Evolutionary conservation across 1,139 yeast genomes (phyloP).

Genomic region (Hyphopichia burtonii): DNA sequence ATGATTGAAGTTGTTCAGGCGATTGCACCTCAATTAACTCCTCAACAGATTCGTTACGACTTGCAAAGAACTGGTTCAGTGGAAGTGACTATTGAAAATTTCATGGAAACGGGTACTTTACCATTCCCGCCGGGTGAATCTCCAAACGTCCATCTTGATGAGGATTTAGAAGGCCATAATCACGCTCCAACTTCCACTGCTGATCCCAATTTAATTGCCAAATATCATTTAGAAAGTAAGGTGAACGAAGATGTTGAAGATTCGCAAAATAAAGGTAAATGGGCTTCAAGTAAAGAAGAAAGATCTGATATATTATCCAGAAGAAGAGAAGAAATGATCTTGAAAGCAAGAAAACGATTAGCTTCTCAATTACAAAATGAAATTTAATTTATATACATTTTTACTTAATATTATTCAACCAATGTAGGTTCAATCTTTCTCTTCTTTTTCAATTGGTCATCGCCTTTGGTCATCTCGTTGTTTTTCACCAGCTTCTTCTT

Average conservation of each 20-base stretch:
- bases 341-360: constrained; percentile 43
- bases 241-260: constrained; percentile 11
- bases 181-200: constrained; percentile 10
- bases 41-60: constrained; percentile 68
- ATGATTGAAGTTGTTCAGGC: constrained; percentile 89
- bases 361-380: constrained; percentile 36
- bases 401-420: background rate
- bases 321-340: constrained; percentile 44
- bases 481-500: constrained; percentile 3
- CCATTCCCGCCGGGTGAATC: constrained; percentile 62
- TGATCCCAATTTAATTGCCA: constrained; percentile 35
- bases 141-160: constrained; percentile 6
- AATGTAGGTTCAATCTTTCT: background rate
- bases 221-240: constrained; percentile 28
- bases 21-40: constrained; percentile 71
- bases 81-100: constrained; percentile 73
- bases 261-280: constrained; percentile 7
- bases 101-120: constrained; percentile 59
- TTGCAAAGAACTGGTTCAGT: constrained; percentile 74
- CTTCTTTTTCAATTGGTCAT: background rate
- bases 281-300: constrained; percentile 20
- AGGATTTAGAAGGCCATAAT: constrained; percentile 6
- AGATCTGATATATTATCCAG: constrained; percentile 19
- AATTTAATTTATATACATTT: constrained; percentile 4
- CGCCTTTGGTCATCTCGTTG: constrained; percentile 2